Evolutionary conservation across 257 asterid genomes (phyloP), one percentile per base, ranked within the genome.

Genomic region (Parsonsia alboflavescens): DNA sequence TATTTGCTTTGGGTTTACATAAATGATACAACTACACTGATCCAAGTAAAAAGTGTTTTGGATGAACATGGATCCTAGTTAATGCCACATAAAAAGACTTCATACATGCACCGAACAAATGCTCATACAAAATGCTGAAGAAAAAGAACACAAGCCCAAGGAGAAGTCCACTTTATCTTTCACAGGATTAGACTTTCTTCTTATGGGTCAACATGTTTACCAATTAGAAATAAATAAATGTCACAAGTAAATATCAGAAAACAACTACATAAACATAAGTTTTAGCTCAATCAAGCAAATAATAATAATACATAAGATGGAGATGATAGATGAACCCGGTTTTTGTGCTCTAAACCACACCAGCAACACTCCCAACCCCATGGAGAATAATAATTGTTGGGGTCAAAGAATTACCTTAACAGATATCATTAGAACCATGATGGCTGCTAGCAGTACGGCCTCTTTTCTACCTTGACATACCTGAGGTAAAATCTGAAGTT

Each of bases 361-460:
- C 48, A 63, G 22, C 10, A 33, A 41, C 30, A 39, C 17, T 44
- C 39, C 0, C 56, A 9, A 45, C 39, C 0, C 56, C 5, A 45
- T 58, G 46, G 45, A 63, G 12, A 19, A 26, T 19, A 71, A 46
- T 17, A 70, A 75, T n/a, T 44, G 61, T 39, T 53, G 41, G 67
- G 70, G 52, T 33, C 21, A 45, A 66, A 22, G 54, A 30, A 41
- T 68, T 85, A 93, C 98, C 97, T 93, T 93, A 24, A 91, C 78
- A 70, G 98, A 90, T 36, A 93, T 81, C 97, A 93, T 84, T 76
- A 93, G 93, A 75, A 91, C 95, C 96, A 93, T 84, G 76, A 83
- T 28, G 70, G 92, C 80, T 77, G 95, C 88, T 83, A 77, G 93
- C 82, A 81, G 78, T 66, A 75, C 53, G 67, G 79, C 2, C 50